Evolutionary conservation across 2,329 filamentous ascomycete species (phyloP).

Genomic region (Xylariomycetidae sp.): DNA sequence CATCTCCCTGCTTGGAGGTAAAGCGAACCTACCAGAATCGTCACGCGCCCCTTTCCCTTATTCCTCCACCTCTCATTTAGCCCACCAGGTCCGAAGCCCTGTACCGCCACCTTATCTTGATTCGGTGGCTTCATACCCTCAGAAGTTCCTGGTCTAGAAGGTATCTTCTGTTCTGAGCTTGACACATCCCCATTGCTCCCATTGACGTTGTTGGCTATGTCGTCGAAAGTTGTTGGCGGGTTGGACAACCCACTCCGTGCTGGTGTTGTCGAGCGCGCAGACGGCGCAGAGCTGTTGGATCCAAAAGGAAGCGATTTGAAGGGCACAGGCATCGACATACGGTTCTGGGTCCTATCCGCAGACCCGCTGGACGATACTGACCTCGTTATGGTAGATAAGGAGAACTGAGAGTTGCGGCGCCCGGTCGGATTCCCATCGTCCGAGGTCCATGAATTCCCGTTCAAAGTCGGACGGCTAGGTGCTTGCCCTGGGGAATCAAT

Average conservation of each 20-base stretch:
- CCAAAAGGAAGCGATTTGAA: conserved; percentile 40
- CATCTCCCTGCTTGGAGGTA: conserved; percentile 88
- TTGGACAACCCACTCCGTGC: conserved; percentile 44
- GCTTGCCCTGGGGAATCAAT: conserved; percentile 71
- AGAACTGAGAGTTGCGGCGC: conserved; percentile 54
- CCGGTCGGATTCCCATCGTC: conserved; percentile 36
- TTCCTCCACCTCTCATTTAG: conserved; percentile 73
- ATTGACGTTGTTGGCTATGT: conserved; percentile 30
- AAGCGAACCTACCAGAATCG: conserved; percentile 76
- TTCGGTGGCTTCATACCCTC: conserved; percentile 46
- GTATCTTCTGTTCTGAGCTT: conserved; percentile 36
- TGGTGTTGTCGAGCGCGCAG: conserved; percentile 44
- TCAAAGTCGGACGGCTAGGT: conserved; percentile 33
- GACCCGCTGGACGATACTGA: conserved; percentile 50
- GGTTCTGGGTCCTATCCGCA: conserved; percentile 56
- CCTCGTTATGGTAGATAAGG: conserved; percentile 40
- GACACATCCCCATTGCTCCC: conserved; percentile 29
- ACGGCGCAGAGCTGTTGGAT: conserved; percentile 42
- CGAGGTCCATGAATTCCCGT: conserved; percentile 37
- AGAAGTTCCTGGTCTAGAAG: conserved; percentile 32
- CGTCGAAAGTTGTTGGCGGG: conserved; percentile 45
- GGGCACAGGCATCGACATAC: conserved; percentile 77
- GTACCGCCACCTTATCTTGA: conserved; percentile 56
- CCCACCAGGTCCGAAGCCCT: conserved; percentile 68
- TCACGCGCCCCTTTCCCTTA: conserved; percentile 74